A percentile compares a stretch with the other conserved stretches of the same genome.
These are phyloP conservation scores for Staphylotrichum longicolle DNA, from an alignment of 495 filamentous ascomycete species.

Conservation along the genomic window DNA sequence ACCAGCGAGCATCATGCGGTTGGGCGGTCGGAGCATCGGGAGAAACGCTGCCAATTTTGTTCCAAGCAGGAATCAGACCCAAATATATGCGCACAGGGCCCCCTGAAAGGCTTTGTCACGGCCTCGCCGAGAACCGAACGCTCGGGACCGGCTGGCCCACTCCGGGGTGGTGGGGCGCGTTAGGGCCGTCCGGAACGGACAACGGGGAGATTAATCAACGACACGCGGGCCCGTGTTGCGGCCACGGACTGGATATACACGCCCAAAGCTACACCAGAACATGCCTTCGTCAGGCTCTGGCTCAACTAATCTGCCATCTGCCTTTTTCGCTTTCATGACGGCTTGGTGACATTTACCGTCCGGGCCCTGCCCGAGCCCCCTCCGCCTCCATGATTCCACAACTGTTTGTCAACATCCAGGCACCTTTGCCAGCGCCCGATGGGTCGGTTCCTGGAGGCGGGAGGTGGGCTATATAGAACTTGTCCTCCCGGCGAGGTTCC, in stretches of 20 bases:
- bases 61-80: not conserved
- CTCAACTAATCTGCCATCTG: not conserved
- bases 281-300: not conserved
- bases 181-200: not conserved
- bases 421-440: no score
- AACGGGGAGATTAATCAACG: not conserved
- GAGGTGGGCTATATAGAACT: not conserved
- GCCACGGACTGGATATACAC: constrained; percentile 23
- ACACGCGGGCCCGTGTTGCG: constrained; percentile 10
- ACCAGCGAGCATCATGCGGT: constrained; percentile 14
- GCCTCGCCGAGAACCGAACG: not conserved
- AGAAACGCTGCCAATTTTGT: constrained; percentile 1
- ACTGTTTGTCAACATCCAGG: no score
- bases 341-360: not conserved
- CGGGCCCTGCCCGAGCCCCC: no score
- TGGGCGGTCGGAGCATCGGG: constrained; percentile 1
- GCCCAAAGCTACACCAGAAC: constrained; percentile 11
- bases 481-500: not conserved
- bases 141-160: not conserved
- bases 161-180: not conserved
- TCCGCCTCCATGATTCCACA: no score
- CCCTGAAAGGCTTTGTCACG: not conserved
- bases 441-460: no score
- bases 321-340: not conserved
- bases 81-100: not conserved